Evolutionary conservation across 2,329 filamentous ascomycete species (phyloP).

Genomic region (Cytospora schulzeri): DNA sequence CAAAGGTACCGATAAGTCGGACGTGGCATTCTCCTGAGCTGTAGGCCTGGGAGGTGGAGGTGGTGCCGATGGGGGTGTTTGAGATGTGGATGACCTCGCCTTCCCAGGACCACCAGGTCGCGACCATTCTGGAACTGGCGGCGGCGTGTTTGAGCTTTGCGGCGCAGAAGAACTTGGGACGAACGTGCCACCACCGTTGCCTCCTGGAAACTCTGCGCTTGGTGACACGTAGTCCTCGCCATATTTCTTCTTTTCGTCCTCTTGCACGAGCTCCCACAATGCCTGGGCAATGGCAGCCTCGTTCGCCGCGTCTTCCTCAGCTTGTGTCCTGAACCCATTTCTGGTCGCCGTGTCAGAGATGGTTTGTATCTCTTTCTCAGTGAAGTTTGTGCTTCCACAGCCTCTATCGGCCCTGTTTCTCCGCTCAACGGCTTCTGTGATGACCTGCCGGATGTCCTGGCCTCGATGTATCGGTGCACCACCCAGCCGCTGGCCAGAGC

Average conservation of each 20-base stretch:
- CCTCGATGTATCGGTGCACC: conserved; percentile 57
- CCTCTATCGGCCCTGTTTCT: conserved; percentile 69
- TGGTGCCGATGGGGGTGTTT: neutral
- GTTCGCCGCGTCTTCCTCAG: conserved; percentile 87
- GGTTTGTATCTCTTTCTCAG: conserved; percentile 66
- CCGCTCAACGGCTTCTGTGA: conserved; percentile 70
- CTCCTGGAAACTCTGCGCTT: conserved; percentile 54
- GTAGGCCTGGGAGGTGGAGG: conserved; percentile 3
- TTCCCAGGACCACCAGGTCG: conserved; percentile 9
- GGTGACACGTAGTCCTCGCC: conserved; percentile 55
- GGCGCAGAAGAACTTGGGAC: conserved; percentile 29
- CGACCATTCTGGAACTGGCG: conserved; percentile 24
- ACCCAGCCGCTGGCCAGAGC: conserved; percentile 73
- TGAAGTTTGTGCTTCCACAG: conserved; percentile 72
- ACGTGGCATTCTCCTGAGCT: neutral
- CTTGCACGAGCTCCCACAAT: conserved; percentile 81
- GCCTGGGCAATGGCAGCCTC: conserved; percentile 84
- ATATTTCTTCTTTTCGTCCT: conserved; percentile 65
- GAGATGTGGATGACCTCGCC: neutral
- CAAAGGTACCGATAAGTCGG: conserved; percentile 6
- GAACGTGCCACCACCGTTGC: conserved; percentile 42
- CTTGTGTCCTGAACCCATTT: conserved; percentile 79
- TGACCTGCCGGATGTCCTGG: conserved; percentile 70
- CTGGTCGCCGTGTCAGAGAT: conserved; percentile 64
- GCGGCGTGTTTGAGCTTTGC: conserved; percentile 32